A percentile compares a stretch with the other conserved stretches of the same genome.
These are phyloP conservation scores for Kodamaea fukazawae DNA, from an alignment of 805 yeast genomes.

Conservation along the genomic window DNA sequence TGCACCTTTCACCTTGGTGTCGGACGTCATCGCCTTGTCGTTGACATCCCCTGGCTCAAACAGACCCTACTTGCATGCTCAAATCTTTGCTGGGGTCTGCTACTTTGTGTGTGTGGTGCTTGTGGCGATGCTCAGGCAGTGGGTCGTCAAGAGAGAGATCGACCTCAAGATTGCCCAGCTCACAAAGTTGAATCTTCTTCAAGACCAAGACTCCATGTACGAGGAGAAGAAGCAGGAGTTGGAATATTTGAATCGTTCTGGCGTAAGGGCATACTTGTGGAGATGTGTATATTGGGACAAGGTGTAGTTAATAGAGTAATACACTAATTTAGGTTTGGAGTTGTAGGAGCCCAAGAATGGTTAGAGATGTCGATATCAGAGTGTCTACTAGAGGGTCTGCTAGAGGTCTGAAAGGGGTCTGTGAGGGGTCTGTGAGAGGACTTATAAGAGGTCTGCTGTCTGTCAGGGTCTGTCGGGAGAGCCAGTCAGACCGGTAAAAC, in stretches of 20 bases:
- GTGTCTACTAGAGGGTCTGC: neutral
- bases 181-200: neutral
- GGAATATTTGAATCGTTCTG: slow-evolving; percentile 5
- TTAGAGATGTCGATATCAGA: neutral
- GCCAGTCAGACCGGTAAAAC: too few relatives aligned
- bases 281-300: neutral
- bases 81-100: slow-evolving; percentile 55
- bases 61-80: slow-evolving; percentile 55
- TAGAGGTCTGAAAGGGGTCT: neutral
- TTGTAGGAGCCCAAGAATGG: too few relatives aligned
- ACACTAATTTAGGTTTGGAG: neutral
- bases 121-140: slow-evolving; percentile 49
- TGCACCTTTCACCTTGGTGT: slow-evolving; percentile 35
- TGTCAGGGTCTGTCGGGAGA: too few relatives aligned
- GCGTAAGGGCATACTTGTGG: slow-evolving; percentile 1
- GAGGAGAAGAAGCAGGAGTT: too few relatives aligned
- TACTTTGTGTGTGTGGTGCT: slow-evolving; percentile 42
- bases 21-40: slow-evolving; percentile 57
- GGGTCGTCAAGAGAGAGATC: slow-evolving; percentile 44
- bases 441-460: neutral
- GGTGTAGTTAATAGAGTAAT: neutral
- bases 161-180: slow-evolving; percentile 2
- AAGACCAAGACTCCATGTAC: too few relatives aligned
- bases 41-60: slow-evolving; percentile 16
- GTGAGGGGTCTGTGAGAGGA: neutral